Evolutionary conservation across 140 eudicot genomes (phyloP), one percentile per base, ranked within the genome.

Genomic region (Eryngium alpinum): DNA sequence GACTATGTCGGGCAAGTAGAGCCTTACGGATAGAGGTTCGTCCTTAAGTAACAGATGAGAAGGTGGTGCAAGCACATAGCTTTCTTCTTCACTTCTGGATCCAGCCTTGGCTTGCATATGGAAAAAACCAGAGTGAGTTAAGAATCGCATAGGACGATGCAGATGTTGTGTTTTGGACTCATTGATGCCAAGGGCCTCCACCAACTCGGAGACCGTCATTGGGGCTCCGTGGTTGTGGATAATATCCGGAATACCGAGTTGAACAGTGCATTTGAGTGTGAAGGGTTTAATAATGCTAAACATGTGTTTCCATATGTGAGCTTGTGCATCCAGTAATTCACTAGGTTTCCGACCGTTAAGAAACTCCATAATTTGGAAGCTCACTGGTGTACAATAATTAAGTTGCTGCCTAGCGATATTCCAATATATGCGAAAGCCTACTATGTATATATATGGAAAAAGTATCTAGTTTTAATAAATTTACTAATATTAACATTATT

Each of bases 271-370:
- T 85, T 90, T 88, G 27, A 90, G 85, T 3, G 90, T 85, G 90
- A 90, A 86, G 59, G 94, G 88, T 57, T 73, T 87, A 52, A 86
- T 57, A 80, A 86, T 85, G 65, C 63, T 78, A 73, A 79, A 87
- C 9, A 62, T 65, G 28, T 88, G 92, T 77, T 88, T 90, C 88
- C 86, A 87, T 82, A 90, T 77, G 53, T 83, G 88, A 84, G 94
- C 80, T 73, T 86, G 92, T 52, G 94, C 83, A 25, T 78, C 51
- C 28, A 90, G 87, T 2, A 86, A 75, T n/a, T 86, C 87, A 21
- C 12, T 51, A 52, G 79, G 34, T 71, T 80, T 44, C 78, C 69
- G 81, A 56, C 77, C 73, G 5, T 11, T 38, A 22, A 22, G 80
- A 16, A 50, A 18, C 25, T 56, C 28, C 89, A 81, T 86, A 52